Percentiles rank a stretch among this genome's conserved stretches.
These are phyloP conservation scores for Eimeria falciformis DNA, from an alignment of 169 alveolate species.

Conservation along the genomic window DNA sequence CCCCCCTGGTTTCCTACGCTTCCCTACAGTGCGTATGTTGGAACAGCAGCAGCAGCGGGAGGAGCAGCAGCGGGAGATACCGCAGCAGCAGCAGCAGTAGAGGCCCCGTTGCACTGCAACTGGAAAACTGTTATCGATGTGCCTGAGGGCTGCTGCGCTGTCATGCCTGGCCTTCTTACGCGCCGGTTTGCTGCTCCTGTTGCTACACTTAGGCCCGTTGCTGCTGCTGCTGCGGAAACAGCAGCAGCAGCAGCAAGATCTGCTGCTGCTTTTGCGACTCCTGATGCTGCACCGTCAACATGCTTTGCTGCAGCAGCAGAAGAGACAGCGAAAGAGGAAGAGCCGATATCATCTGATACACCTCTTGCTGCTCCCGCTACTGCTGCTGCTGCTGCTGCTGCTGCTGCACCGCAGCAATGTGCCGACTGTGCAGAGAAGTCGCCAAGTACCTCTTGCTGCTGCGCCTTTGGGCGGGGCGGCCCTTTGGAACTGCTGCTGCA, in stretches of 20 bases:
- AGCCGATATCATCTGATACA: neutral
- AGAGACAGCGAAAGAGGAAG: neutral
- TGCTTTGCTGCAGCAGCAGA: neutral
- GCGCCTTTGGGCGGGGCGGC: neutral
- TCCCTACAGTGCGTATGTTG: slow-evolving; percentile 5
- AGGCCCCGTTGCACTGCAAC: slow-evolving; percentile 16
- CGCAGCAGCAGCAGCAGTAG: slow-evolving; percentile 7
- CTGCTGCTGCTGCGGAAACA: slow-evolving; percentile 24
- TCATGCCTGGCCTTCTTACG: slow-evolving; percentile 20
- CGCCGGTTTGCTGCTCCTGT: slow-evolving; percentile 35
- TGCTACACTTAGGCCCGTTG: neutral
- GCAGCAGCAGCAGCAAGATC: slow-evolving; percentile 34
- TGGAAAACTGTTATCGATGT: slow-evolving; percentile 23
- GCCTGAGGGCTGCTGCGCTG: slow-evolving; percentile 32
- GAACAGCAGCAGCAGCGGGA: neutral
- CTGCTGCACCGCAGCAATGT: slow-evolving; percentile 12
- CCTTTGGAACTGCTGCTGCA: slow-evolving; percentile 10
- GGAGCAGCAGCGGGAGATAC: neutral
- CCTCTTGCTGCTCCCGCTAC: neutral
- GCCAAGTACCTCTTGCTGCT: neutral
- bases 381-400: slow-evolving; percentile 36
- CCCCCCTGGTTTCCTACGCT: slow-evolving; percentile 62
- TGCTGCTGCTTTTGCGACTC: slow-evolving; percentile 11
- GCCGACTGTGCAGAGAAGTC: neutral
- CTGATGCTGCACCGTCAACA: slow-evolving; percentile 38